Evolutionary conservation across 345 rosid species (phyloP).

Genomic region (Turnera subulata): DNA sequence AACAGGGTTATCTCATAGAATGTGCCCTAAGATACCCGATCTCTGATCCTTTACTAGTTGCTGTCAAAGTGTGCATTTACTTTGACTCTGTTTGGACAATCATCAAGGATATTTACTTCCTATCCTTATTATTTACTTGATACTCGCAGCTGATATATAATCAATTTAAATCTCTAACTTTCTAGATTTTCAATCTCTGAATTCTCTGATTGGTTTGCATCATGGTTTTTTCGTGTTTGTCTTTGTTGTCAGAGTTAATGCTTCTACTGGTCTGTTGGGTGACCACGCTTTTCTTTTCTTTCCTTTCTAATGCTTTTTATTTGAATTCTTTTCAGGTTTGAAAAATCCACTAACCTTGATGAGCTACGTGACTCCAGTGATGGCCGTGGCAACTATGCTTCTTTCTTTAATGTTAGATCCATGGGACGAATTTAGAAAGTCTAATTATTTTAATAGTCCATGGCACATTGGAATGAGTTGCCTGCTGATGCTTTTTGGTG

Average conservation of each 20-base stretch:
- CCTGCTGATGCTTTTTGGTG: constrained; percentile 92
- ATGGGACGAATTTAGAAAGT: constrained; percentile 69
- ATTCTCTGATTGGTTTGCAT: neutral
- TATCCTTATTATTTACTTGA: too few relatives aligned
- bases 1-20: too few relatives aligned
- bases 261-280: neutral
- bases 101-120: too few relatives aligned
- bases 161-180: neutral
- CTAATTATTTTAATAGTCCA: constrained; percentile 74
- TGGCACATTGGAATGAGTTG: constrained; percentile 77
- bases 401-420: constrained; percentile 91
- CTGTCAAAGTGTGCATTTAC: too few relatives aligned
- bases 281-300: too few relatives aligned
- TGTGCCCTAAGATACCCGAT: too few relatives aligned
- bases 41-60: too few relatives aligned
- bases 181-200: neutral
- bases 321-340: constrained; percentile 56
- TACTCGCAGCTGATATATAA: too few relatives aligned
- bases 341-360: constrained; percentile 86
- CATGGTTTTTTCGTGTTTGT: neutral
- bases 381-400: constrained; percentile 77
- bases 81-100: too few relatives aligned
- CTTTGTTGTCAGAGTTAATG: neutral
- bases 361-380: constrained; percentile 81
- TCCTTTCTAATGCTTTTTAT: neutral